These are phyloP conservation scores for Pseudocercospora fuligena DNA, from an alignment of 2,329 filamentous ascomycete genomes.

Conservation along the genomic window DNA sequence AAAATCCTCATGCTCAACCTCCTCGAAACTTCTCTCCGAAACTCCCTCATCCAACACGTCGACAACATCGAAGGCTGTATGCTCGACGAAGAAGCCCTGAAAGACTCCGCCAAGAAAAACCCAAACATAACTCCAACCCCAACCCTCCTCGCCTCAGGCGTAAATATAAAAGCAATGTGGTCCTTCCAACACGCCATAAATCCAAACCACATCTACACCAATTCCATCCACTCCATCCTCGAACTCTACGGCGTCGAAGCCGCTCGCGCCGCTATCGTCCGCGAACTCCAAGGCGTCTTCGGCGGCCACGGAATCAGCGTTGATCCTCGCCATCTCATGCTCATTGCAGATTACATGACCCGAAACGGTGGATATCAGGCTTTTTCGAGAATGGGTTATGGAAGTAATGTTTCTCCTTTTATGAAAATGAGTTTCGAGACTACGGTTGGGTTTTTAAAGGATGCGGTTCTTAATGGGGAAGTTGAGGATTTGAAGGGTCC, in stretches of 20 bases:
- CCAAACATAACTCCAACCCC: slow-evolving; percentile 45
- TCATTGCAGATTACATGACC: slow-evolving; percentile 99
- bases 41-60: slow-evolving; percentile 86
- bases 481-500: slow-evolving; percentile 87
- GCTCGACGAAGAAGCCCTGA: slow-evolving; percentile 64
- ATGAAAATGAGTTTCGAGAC: slow-evolving; percentile 99
- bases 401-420: slow-evolving; percentile 83
- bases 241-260: slow-evolving; percentile 83
- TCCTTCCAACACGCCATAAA: slow-evolving; percentile 84
- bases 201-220: slow-evolving; percentile 84
- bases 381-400: slow-evolving; percentile 89
- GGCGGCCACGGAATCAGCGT: slow-evolving; percentile 88
- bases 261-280: slow-evolving; percentile 82
- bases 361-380: slow-evolving; percentile 84
- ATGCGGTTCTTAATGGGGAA: slow-evolving; percentile 87
- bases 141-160: slow-evolving; percentile 75
- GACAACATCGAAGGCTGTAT: slow-evolving; percentile 75
- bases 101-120: slow-evolving; percentile 49
- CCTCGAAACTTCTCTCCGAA: slow-evolving; percentile 78
- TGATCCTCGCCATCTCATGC: slow-evolving; percentile 87
- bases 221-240: slow-evolving; percentile 88
- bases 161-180: slow-evolving; percentile 90
- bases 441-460: slow-evolving; percentile 88
- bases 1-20: slow-evolving; percentile 94
- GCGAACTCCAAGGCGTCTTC: slow-evolving; percentile 86